Conservation (phyloP, 306 rosid genomes). For the Lathyrus sativus region DNA sequence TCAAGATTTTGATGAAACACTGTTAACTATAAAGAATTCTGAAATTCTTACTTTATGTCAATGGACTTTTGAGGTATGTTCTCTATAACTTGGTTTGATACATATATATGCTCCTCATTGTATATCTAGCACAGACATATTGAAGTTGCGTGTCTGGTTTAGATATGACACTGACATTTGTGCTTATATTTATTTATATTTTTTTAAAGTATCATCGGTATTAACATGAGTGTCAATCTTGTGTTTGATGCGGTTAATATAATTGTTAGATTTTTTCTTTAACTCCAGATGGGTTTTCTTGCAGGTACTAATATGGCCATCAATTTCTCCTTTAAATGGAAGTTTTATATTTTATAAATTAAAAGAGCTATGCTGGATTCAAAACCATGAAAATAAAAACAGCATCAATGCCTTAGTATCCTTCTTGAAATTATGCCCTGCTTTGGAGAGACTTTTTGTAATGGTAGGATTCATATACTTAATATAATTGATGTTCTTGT, state of each 20-base stretch:
- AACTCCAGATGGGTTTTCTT: conserved; percentile 21
- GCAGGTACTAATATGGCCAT: conserved; percentile 72
- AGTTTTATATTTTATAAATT: conserved; percentile 68
- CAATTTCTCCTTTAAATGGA: conserved; percentile 50
- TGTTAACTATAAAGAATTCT: conserved; percentile 73
- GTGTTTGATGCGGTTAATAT: neutral
- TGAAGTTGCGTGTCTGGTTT: neutral
- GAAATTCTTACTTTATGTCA: conserved; percentile 58
- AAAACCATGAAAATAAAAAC: conserved; percentile 41
- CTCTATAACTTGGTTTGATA: conserved; percentile 7
- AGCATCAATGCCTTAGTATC: conserved; percentile 49
- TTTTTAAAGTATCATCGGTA: neutral
- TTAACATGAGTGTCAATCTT: too few relatives aligned
- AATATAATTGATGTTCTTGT: neutral
- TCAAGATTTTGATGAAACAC: conserved; percentile 59
- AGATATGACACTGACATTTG: neutral
- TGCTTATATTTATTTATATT: neutral
- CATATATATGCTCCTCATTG: conserved; percentile 31
- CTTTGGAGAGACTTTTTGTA: conserved; percentile 57
- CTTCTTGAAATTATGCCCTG: conserved; percentile 69
- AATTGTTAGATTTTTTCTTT: neutral
- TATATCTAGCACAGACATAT: too few relatives aligned
- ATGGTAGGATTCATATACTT: conserved; percentile 41
- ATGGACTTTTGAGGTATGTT: conserved; percentile 78
- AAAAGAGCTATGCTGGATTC: conserved; percentile 74